Conservation (phyloP, 1,139 yeast species). For the Kluyveromyces sp. region DNA sequence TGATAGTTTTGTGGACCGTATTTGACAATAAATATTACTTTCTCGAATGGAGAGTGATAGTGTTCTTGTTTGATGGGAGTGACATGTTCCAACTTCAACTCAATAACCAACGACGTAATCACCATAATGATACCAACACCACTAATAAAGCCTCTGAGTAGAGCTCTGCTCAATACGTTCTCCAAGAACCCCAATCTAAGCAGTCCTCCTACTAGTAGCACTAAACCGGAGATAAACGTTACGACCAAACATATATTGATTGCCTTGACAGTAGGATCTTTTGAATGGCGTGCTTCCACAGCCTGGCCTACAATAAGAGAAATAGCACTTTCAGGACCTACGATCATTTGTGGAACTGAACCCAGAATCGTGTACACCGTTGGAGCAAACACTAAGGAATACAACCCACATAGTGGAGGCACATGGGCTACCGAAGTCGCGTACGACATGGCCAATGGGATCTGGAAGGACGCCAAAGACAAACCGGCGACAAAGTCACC, state of each 20-base stretch:
- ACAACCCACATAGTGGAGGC: conserved; percentile 78
- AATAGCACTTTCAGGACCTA: conserved; percentile 94
- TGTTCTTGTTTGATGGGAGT: conserved; percentile 31
- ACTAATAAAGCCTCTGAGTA: conserved; percentile 80
- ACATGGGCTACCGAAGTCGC: conserved; percentile 88
- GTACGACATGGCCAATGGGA: conserved; percentile 82
- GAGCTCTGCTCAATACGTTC: conserved; percentile 73
- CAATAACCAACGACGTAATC: conserved; percentile 64
- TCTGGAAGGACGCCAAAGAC: conserved; percentile 83
- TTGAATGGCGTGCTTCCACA: conserved; percentile 44
- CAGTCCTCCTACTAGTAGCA: conserved; percentile 68
- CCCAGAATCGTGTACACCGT: conserved; percentile 76
- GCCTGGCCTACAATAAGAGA: conserved; percentile 89
- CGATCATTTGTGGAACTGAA: conserved; percentile 92
- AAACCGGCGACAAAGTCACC: conserved; percentile 84
- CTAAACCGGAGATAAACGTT: conserved; percentile 70
- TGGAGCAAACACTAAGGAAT: conserved; percentile 78
- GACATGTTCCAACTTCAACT: conserved; percentile 47
- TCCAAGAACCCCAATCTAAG: conserved; percentile 84
- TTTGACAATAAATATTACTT: conserved; percentile 48
- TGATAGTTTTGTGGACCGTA: conserved; percentile 38
- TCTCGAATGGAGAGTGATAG: conserved; percentile 70
- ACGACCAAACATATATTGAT: conserved; percentile 65
- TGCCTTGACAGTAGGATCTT: conserved; percentile 34
- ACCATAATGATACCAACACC: conserved; percentile 93